Evolutionary conservation across 352 stramenopile genomes (phyloP), one percentile per base, ranked within the genome.

Genomic region (Aphanomyces cochlioides): DNA sequence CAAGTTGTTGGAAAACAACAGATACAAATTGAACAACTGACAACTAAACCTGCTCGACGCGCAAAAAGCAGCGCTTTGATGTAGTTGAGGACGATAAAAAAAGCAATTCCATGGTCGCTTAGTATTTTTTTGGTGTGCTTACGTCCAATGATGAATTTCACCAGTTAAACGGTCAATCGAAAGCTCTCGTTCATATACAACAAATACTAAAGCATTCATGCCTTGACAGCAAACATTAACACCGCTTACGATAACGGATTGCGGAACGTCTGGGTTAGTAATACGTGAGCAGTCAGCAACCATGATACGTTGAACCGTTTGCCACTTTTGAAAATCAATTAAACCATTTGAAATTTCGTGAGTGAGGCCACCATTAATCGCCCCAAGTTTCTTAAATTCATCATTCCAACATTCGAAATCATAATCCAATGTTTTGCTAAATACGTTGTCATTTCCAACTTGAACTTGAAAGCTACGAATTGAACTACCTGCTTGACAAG

Each of bases 391-490:
- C 4, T 50, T 45, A 2, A 74, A 69, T 47, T 76, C 70, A 58
- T 76, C 60, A 10, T 10, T 19, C 39, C 72, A 78, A 0, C 41
- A 2, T 56, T 73, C 58, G n/a, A 58, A 78, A 34, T 76, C 70
- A n/a, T 74, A 78, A 47, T 72, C 67, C 4, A 71, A 57, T 28
- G 67, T 59, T 34, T 75, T 74, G 36, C 47, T 15, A 57, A 78
- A 78, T 12, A 78, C 73, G 66, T 75, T 78, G 5, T 68, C 13
- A 56, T 78, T 78, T 58, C 73, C 73, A 3, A 78, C 19, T 28
- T 72, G 57, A 5, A 78, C 69, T 65, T 75, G 71, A 34, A 72
- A 72, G 21, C 64, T 72, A 17, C 56, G 63, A 48, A 75, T 28
- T 10, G 34, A 66, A 41, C 47, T 21, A 45, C 73, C 73, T 45